Percentiles rank a stretch among this genome's conserved stretches.
Evolutionary conservation across 2,329 filamentous ascomycete species (phyloP).

Genomic region (Alternaria tenuissima): DNA sequence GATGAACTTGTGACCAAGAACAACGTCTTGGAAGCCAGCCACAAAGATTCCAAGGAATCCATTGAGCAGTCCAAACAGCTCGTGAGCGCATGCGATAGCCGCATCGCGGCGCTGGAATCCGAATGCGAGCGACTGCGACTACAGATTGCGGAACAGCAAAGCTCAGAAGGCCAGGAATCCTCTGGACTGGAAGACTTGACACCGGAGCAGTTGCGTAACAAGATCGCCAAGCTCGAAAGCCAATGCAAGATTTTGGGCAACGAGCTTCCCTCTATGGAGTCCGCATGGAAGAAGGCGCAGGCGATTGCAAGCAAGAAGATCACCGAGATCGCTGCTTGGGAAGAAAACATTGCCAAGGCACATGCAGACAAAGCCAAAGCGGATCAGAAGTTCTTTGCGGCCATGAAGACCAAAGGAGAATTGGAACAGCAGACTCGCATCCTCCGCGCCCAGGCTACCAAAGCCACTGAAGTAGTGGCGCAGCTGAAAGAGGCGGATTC

Average conservation of each 20-base stretch:
- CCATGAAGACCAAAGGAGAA: conserved; percentile 91
- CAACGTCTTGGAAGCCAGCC: conserved; percentile 77
- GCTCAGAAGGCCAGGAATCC: conserved; percentile 29
- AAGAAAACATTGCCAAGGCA: conserved; percentile 78
- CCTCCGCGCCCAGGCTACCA: conserved; percentile 81
- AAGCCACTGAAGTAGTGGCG: conserved; percentile 91
- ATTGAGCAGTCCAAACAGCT: conserved; percentile 81
- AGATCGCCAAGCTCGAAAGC: conserved; percentile 76
- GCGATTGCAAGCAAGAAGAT: conserved; percentile 86
- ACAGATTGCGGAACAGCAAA: conserved; percentile 59
- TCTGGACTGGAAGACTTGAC: conserved; percentile 66
- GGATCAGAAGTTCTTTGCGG: conserved; percentile 96
- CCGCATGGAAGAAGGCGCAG: conserved; percentile 89
- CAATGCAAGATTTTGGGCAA: conserved; percentile 86
- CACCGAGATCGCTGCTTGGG: conserved; percentile 74
- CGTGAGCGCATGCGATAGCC: conserved; percentile 77
- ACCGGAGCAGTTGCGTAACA: conserved; percentile 75
- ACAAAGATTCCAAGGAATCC: conserved; percentile 77
- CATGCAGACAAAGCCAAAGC: conserved; percentile 93
- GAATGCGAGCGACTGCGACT: conserved; percentile 77
- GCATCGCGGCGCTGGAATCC: conserved; percentile 82
- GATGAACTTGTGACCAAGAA: conserved; percentile 88
- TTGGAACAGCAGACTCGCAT: conserved; percentile 81
- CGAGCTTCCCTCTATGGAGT: conserved; percentile 88
- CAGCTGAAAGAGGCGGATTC: conserved; percentile 91